phyloP scores from a whole-genome alignment of 768 basidiomycete species.

The Pisolithus marmoratus region DNA sequence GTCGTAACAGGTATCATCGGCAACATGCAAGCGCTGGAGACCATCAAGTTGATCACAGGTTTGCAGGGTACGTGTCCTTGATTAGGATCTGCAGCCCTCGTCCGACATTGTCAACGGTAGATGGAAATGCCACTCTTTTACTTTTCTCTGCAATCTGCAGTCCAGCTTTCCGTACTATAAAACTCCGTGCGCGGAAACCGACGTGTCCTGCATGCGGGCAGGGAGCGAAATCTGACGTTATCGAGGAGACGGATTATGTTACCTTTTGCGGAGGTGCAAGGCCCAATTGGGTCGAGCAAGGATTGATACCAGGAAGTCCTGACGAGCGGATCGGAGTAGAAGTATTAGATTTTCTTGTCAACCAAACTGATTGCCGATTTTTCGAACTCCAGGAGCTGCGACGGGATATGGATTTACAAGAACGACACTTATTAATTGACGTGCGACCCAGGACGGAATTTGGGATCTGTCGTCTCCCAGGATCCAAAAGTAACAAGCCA shows the following conservation, averaged over 20 bases:
- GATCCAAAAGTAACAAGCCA: conserved; percentile 59
- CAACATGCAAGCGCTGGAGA: conserved; percentile 82
- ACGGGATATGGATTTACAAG: conserved; percentile 28
- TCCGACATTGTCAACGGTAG: conserved; percentile 28
- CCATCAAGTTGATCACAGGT: conserved; percentile 72
- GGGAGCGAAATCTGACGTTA: conserved; percentile 37
- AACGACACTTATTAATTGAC: conserved; percentile 52
- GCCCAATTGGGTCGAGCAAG: conserved; percentile 61
- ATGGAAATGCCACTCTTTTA: conserved; percentile 57
- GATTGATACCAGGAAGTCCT: conserved; percentile 38
- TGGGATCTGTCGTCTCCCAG: conserved; percentile 77
- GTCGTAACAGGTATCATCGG: conserved; percentile 88
- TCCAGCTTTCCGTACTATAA: conserved; percentile 78
- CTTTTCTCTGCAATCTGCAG: conserved; percentile 66
- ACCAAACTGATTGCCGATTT: background rate
- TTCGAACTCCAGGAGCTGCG: conserved; percentile 43
- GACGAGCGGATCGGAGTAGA: conserved; percentile 39
- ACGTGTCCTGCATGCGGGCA: conserved; percentile 75
- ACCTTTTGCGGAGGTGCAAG: conserved; percentile 76
- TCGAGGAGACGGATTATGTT: conserved; percentile 69
- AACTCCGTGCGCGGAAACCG: conserved; percentile 64
- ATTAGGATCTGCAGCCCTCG: background rate
- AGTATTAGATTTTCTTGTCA: conserved; percentile 24
- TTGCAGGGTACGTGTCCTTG: conserved; percentile 46
- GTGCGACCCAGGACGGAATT: conserved; percentile 78